A percentile compares a stretch with the other conserved stretches of the same genome.
phyloP scores from a whole-genome alignment of 1,284 basidiomycete genomes.

The Gymnopus androsaceus region DNA sequence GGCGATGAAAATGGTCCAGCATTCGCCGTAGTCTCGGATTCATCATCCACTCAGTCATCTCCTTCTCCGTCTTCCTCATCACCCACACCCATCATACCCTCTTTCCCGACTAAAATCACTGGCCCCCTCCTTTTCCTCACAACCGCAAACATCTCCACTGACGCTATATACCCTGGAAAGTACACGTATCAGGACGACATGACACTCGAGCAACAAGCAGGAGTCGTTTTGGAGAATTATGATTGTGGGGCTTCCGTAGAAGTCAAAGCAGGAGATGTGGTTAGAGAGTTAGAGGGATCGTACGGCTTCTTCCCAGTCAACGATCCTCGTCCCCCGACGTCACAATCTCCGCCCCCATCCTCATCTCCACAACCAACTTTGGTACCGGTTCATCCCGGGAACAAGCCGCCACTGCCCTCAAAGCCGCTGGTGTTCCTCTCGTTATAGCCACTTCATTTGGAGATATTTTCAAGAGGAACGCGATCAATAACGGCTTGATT shows the following conservation, averaged over 20 bases:
- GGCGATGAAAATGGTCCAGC: slow-evolving; percentile 52
- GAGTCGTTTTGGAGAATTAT: slow-evolving; percentile 99
- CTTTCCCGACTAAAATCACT: slow-evolving; percentile 83
- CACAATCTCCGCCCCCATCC: slow-evolving; percentile 41
- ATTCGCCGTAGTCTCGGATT: neutral
- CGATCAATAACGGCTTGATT: slow-evolving; percentile 98
- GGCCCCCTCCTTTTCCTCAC: slow-evolving; percentile 91
- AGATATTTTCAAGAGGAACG: slow-evolving; percentile 97
- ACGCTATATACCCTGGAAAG: slow-evolving; percentile 98
- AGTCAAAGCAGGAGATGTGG: too few relatives aligned
- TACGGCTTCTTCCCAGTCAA: too few relatives aligned
- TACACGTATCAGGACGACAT: slow-evolving; percentile 99
- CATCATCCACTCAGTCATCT: slow-evolving; percentile 46
- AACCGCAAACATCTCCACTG: slow-evolving; percentile 97
- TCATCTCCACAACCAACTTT: slow-evolving; percentile 97
- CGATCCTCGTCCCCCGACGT: slow-evolving; percentile 24
- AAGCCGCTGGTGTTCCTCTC: slow-evolving; percentile 89
- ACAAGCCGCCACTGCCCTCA: slow-evolving; percentile 97
- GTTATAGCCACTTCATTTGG: slow-evolving; percentile 97
- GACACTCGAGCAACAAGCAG: slow-evolving; percentile 89
- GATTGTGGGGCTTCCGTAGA: slow-evolving; percentile 61
- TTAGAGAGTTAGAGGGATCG: neutral
- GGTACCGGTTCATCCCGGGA: slow-evolving; percentile 98
- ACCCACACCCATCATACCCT: slow-evolving; percentile 54
- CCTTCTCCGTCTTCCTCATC: slow-evolving; percentile 46